These are phyloP conservation scores for Fraxinus albicans DNA, from an alignment of 305 asterid species.

Conservation along the genomic window DNA sequence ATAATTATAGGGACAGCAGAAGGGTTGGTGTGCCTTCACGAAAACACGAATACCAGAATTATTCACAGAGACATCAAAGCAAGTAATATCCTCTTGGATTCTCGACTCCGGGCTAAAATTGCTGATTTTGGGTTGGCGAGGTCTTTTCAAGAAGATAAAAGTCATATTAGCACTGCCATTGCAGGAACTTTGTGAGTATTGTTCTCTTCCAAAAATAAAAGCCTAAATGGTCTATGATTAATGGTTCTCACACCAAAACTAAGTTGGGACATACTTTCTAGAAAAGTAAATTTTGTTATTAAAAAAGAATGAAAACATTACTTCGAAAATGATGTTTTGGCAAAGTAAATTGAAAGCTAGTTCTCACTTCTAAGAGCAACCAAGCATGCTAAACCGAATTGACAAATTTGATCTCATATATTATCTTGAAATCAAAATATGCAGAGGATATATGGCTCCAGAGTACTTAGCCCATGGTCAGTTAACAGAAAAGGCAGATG, in stretches of 20 bases:
- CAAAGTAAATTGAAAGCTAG: background rate
- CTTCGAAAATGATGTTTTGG: background rate
- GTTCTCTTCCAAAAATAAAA: background rate
- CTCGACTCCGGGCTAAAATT: conserved; percentile 37
- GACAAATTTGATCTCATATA: background rate
- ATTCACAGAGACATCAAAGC: conserved; percentile 44
- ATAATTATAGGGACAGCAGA: conserved; percentile 39
- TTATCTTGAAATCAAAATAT: background rate
- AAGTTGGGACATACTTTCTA: background rate
- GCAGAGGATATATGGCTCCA: conserved; percentile 32
- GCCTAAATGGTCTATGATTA: background rate
- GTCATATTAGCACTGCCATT: conserved; percentile 42
- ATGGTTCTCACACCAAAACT: background rate
- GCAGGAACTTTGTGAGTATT: conserved; percentile 43
- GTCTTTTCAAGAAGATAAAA: conserved; percentile 39
- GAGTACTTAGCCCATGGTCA: background rate
- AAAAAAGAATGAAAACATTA: background rate
- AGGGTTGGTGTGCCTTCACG: conserved; percentile 42
- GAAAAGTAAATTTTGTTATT: background rate
- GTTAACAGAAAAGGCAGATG: conserved; percentile 32
- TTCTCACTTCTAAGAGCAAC: background rate
- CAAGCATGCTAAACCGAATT: background rate
- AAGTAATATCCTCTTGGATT: conserved; percentile 37
- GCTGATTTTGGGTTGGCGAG: conserved; percentile 43
- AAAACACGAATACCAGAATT: conserved; percentile 25